Base-by-base conservation (phyloP, 768 basidiomycete species). In the Coprinellus micaceus region DNA sequence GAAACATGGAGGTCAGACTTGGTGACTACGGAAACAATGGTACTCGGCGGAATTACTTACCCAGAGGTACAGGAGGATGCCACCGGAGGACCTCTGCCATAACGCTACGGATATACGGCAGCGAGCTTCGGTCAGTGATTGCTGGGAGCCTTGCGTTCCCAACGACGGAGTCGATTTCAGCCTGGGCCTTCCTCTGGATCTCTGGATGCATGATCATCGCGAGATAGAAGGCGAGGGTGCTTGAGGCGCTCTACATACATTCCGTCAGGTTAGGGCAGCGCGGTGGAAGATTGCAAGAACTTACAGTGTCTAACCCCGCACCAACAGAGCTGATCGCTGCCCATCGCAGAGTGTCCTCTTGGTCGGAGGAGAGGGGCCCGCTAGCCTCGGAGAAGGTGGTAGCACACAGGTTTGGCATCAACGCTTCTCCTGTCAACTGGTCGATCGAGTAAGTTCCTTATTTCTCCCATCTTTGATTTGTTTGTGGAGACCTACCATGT, bases 271-370 rank as follows among this genome's bases (percentile, higher is more conserved):
- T 28, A 37, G 17, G 45, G 29, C 52, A 26, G 21, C 21, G 22
- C n/a, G 37, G 17, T 22, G 9, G 28, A 24, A 33, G 33, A 33
- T 33, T 6, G 19, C 19, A 29, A 29, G 36, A 51, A 63, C 75
- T 64, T 67, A 81, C 81, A 33, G 81, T 81, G 67, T 82, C 81
- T 59, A 80, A 76, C 17, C 50, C 46, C 50, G 82, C 84, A 43
- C 81, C 80, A 47, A 77, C 74, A 66, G 82, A 82, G n/a, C 82
- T 66, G 41, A 81, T 79, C 19, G 77, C 77, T 26, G 81, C 75
- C 36, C 84, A 81, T 82, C 85, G 86, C 64, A 85, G 86, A 56
- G 88, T 72, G 57, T 82, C 78, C 51, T 77, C 68, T 57, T 87
- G 84, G 56, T 86, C 83, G 54, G 84, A 81, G 4, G 70, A 66